These are phyloP conservation scores for Candida endomychidarum DNA, from an alignment of 805 yeast species.

Conservation along the genomic window DNA sequence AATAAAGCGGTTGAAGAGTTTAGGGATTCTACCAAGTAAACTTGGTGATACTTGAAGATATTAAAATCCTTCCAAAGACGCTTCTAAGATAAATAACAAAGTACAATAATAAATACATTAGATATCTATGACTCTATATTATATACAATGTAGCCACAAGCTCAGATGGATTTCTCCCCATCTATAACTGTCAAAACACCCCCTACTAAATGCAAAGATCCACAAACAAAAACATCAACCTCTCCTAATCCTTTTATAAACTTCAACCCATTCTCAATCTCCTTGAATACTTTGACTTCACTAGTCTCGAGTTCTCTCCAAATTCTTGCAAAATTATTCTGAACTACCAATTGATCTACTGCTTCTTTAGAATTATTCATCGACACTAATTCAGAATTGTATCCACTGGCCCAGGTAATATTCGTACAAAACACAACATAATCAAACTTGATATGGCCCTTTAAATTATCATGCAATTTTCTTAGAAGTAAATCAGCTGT, in stretches of 20 bases:
- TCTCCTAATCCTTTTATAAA: conserved; percentile 31
- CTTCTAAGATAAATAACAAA: no score
- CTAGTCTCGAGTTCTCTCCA: conserved; percentile 57
- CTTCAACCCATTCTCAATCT: conserved; percentile 71
- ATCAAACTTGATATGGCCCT: conserved; percentile 54
- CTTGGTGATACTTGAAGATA: no score
- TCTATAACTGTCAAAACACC: conserved; percentile 88
- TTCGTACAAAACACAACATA: conserved; percentile 86
- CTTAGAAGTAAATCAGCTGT: conserved; percentile 61
- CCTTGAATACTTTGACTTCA: conserved; percentile 56
- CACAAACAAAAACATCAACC: conserved; percentile 81
- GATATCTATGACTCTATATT: not conserved
- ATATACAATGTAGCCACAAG: not conserved
- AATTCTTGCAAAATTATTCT: conserved; percentile 64
- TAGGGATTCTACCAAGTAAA: conserved; percentile 40
- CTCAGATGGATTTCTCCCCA: conserved; percentile 28
- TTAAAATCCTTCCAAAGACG: no score
- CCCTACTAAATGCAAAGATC: conserved; percentile 92
- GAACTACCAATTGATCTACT: conserved; percentile 80
- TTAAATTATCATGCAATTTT: conserved; percentile 44
- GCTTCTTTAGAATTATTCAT: conserved; percentile 77
- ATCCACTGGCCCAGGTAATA: conserved; percentile 88
- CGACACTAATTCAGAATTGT: conserved; percentile 80
- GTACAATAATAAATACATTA: not conserved
- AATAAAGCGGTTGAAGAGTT: conserved; percentile 41